Base-by-base conservation (phyloP, 768 basidiomycete genomes). In the Botryobasidium botryosum region DNA sequence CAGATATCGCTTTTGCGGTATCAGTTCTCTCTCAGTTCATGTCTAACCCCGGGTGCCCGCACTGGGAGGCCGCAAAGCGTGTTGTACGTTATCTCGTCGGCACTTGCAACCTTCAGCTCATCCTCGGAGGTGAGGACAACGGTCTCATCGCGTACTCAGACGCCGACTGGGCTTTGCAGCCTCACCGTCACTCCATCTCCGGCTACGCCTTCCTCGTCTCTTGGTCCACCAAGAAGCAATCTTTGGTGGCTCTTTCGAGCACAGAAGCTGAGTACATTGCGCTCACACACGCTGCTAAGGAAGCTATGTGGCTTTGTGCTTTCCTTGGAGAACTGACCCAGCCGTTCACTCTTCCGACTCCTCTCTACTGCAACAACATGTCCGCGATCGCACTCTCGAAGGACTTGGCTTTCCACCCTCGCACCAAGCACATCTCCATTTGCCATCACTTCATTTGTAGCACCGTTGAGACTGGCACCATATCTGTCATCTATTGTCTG, bases 221-320 rank as follows among this genome's bases (percentile, higher is more conserved):
- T 41, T 38, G 43, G 67, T 44, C 32, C 6, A 62, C 60, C 21
- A 55, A 57, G 32, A 53, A 61, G 20, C 70, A 71, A 54, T 10
- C 53, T 1, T 52, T 61, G 32, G 62, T 68, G 17, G 57, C 66
- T 0, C 50, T 61, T 3, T 61, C 57, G 3, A 56, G 53, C 12
- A 54, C 54, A 15, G 52, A 60, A 45, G 57, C 58, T 2, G 57
- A 61, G 50, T 57, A 54, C 41, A 50, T 60, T 25, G 54, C 52
- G 2, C 47, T 45, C 10, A 17, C 51, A 1, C 45, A 51, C 24
- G 54, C 54, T 4, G 44, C 48, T 0, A 35, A 50, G 10, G 36
- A 39, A 39, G 37, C 21, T 10, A 39, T 39, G 7, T 43, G 41
- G 41, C 27, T 43, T 12, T 7, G 41, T 7, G 28, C 10, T 20